Percentiles rank a stretch among this genome's conserved stretches.
These are phyloP conservation scores for Tetrapisispora taiwanensis DNA, from an alignment of 805 yeast species.

Conservation along the genomic window DNA sequence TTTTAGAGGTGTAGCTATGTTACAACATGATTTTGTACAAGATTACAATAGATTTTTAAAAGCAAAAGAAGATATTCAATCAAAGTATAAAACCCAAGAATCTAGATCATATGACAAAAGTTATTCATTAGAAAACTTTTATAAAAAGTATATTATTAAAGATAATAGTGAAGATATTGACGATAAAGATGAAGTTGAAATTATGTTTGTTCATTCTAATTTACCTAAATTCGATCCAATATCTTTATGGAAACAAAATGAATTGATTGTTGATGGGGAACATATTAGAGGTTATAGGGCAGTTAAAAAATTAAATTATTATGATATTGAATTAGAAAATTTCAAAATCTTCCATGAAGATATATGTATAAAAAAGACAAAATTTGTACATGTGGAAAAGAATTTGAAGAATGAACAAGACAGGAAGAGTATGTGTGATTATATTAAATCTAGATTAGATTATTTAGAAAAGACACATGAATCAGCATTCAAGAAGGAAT, in stretches of 20 bases:
- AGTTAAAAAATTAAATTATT: slow-evolving; percentile 13
- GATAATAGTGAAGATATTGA: slow-evolving; percentile 4
- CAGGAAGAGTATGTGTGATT: slow-evolving; percentile 18
- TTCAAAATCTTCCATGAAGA: slow-evolving; percentile 16
- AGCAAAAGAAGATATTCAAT: slow-evolving; percentile 14
- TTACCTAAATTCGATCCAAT: slow-evolving; percentile 33
- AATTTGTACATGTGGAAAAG: slow-evolving; percentile 16
- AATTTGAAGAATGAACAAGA: slow-evolving; percentile 10
- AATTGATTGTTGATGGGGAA: slow-evolving; percentile 16
- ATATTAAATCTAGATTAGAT: slow-evolving; percentile 15
- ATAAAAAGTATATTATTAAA: slow-evolving; percentile 10
- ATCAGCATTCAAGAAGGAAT: slow-evolving; percentile 7
- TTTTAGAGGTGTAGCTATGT: slow-evolving; percentile 66
- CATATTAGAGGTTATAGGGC: slow-evolving; percentile 19
- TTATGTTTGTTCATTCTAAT: slow-evolving; percentile 32
- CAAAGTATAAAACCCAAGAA: slow-evolving; percentile 6
- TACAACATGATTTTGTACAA: slow-evolving; percentile 58
- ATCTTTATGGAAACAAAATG: slow-evolving; percentile 15
- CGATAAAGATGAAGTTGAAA: slow-evolving; percentile 11
- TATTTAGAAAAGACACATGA: slow-evolving; percentile 17
- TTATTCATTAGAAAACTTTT: slow-evolving; percentile 14
- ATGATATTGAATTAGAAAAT: slow-evolving; percentile 23
- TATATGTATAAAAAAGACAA: slow-evolving; percentile 12
- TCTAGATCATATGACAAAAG: slow-evolving; percentile 8
- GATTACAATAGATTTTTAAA: slow-evolving; percentile 34